These are phyloP conservation scores for Fraxinus paxiana DNA, from an alignment of 305 asterid species.

Conservation along the genomic window DNA sequence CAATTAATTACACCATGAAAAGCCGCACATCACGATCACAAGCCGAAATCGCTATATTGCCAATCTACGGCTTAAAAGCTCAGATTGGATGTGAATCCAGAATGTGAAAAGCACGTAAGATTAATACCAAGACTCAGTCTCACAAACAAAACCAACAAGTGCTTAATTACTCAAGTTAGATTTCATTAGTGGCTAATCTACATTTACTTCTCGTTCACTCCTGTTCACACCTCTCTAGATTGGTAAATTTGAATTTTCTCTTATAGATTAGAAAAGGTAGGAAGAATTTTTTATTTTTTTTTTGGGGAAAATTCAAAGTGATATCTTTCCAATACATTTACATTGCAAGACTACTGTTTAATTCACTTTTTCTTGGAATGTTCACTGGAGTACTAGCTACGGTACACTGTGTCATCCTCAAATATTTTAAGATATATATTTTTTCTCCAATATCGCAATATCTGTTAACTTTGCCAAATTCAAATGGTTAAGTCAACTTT, in stretches of 20 bases:
- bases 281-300: neutral
- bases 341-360: neutral
- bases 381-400: neutral
- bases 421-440: neutral
- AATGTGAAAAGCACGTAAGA: neutral
- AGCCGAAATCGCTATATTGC: neutral
- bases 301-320: neutral
- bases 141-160: neutral
- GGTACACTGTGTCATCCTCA: neutral
- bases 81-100: neutral
- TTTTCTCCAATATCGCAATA: neutral
- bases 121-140: neutral
- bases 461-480: neutral
- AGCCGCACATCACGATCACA: neutral
- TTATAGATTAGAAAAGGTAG: neutral
- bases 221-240: neutral
- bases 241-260: neutral
- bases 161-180: neutral
- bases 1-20: neutral
- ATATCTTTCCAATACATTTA: neutral
- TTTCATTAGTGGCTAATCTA: neutral
- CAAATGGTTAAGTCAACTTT: neutral
- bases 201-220: neutral
- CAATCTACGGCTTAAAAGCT: neutral
- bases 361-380: neutral